phyloP scores from a whole-genome alignment of 768 basidiomycete species.

The Tubosaeta sp. region DNA sequence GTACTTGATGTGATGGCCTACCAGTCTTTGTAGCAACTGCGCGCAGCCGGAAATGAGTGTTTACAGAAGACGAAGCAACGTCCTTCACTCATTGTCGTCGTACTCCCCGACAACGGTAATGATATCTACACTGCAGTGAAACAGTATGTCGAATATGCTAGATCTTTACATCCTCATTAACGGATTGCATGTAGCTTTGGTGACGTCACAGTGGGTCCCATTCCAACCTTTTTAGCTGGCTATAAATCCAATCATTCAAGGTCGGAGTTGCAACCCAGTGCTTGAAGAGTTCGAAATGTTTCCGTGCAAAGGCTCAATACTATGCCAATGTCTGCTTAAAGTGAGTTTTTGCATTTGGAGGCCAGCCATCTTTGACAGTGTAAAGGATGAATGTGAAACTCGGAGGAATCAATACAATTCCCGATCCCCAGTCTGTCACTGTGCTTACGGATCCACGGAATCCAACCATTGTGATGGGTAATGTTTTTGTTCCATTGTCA shows the following conservation, averaged over 20 bases:
- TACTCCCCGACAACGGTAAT: slow-evolving; percentile 70
- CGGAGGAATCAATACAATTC: slow-evolving; percentile 78
- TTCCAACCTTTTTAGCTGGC: not conserved
- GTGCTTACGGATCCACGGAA: slow-evolving; percentile 64
- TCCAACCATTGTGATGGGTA: slow-evolving; percentile 80
- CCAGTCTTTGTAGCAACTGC: slow-evolving; percentile 38
- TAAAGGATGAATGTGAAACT: slow-evolving; percentile 77
- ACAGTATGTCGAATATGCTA: slow-evolving; percentile 48
- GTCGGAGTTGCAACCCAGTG: slow-evolving; percentile 79
- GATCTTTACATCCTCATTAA: not conserved
- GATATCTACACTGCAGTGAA: slow-evolving; percentile 77
- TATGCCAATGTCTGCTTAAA: slow-evolving; percentile 79
- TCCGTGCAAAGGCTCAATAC: slow-evolving; percentile 67
- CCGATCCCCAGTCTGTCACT: slow-evolving; percentile 61
- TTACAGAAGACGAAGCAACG: slow-evolving; percentile 34
- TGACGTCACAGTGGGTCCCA: slow-evolving; percentile 48
- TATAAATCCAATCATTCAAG: slow-evolving; percentile 27
- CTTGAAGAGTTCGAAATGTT: slow-evolving; percentile 62
- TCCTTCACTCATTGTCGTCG: slow-evolving; percentile 59
- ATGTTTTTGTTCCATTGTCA: not conserved
- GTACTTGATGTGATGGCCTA: not conserved
- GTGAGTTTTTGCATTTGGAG: slow-evolving; percentile 37
- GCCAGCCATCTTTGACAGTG: not conserved
- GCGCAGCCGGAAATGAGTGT: slow-evolving; percentile 46
- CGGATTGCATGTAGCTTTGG: slow-evolving; percentile 52